These are phyloP conservation scores for Phytophthora agathidicida DNA, from an alignment of 352 stramenopile genomes.

Conservation along the genomic window DNA sequence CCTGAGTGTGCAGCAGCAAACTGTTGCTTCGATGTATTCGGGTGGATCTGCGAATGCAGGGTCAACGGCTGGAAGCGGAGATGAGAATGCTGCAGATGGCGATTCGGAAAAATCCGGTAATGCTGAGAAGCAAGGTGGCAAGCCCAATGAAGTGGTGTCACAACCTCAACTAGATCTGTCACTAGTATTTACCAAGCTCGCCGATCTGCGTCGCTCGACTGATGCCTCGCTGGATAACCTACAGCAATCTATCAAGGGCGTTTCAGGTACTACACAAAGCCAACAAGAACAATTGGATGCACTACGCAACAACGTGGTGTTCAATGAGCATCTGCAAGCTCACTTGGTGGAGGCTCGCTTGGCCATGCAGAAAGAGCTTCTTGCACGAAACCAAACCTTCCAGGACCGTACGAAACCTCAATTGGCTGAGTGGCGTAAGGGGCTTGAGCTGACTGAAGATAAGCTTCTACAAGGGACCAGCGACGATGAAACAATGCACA, in stretches of 20 bases:
- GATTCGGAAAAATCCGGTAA: conserved; percentile 14
- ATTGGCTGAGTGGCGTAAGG: conserved; percentile 71
- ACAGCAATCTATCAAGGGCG: conserved; percentile 52
- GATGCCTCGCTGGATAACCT: conserved; percentile 64
- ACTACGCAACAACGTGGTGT: conserved; percentile 54
- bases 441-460: conserved; percentile 64
- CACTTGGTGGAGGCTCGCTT: conserved; percentile 61
- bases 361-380: conserved; percentile 70
- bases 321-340: conserved; percentile 62
- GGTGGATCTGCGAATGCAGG: background rate
- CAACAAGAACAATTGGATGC: conserved; percentile 65
- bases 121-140: conserved; percentile 9
- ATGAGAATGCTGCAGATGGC: conserved; percentile 4
- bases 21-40: conserved; percentile 38
- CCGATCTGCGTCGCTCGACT: conserved; percentile 65
- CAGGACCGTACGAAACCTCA: conserved; percentile 73
- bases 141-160: conserved; percentile 8
- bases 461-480: conserved; percentile 59
- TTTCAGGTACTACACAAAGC: conserved; percentile 40
- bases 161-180: conserved; percentile 67
- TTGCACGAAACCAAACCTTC: conserved; percentile 70
- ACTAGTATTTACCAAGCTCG: conserved; percentile 83
- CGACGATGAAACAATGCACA: conserved; percentile 65
- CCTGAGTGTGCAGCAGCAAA: conserved; percentile 58
- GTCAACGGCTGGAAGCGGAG: conserved; percentile 7